Base-by-base conservation (phyloP, 2,329 filamentous ascomycete genomes). In the Endoconidiophora polonica region DNA sequence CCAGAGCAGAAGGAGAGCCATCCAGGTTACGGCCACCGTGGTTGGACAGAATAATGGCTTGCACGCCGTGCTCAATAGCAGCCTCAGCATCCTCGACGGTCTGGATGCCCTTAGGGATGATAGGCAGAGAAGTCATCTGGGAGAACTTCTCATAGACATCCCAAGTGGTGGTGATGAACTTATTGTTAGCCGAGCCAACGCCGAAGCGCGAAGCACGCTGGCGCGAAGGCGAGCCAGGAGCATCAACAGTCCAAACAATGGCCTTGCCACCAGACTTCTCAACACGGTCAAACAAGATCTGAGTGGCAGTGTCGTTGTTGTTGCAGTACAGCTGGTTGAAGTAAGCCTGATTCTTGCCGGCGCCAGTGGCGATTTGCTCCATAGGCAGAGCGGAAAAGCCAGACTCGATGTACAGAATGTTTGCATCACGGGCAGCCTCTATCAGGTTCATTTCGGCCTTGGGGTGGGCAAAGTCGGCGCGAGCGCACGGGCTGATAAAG, bases 391-490 rank as follows among this genome's bases (percentile, higher is more conserved):
- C 57, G 0, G 62, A 58, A 37, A 63, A 63, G 40, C 62, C 49
- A 36, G 60, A 54, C 55, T 61, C 60, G 9, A 68, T 63, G 55
- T 73, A 72, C 36, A 72, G 61, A 40, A 73, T 68, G 42, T 68
- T 60, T 33, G 65, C 67, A 4, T 62, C 61, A 3, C 62, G 67
- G 6, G 70, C 66, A 20, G 66, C 68, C 55, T 67, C 62, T 33
- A 68, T 64, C 49, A 74, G 62, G 55, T 70, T 71, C n/a, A 66
- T 55, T 58, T 73, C 70, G 14, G 61, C 70, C 1, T 66, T 64
- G 0, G 62, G 58, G 53, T 72, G 61, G 1, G 63, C 67, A 41
- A 68, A 67, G 20, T 62, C 66, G 33, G 63, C 69, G 18, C 65
- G 62, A 9, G 68, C 66, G 26, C 67, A 68, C 1, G 70, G 70